phyloP scores from a whole-genome alignment of 2,329 filamentous ascomycete species.

The Aspergillus fumigatus region DNA sequence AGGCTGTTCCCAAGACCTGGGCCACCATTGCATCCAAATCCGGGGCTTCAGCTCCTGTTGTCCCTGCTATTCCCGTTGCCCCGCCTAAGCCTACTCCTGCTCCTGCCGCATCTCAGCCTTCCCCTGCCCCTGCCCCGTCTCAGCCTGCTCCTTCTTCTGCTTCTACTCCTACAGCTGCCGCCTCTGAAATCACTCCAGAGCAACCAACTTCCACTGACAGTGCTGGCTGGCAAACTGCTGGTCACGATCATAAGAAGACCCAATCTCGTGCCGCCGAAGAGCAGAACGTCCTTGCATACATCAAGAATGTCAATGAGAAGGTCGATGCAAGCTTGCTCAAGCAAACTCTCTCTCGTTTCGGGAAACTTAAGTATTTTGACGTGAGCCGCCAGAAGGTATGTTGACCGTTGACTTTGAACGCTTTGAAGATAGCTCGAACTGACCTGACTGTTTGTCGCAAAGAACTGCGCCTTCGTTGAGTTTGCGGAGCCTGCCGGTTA shows the following conservation, averaged over 20 bases:
- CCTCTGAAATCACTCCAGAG: slow-evolving; percentile 59
- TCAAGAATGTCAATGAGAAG: slow-evolving; percentile 92
- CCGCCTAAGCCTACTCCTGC: slow-evolving; percentile 19
- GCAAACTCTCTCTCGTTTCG: slow-evolving; percentile 64
- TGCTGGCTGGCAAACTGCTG: slow-evolving; percentile 83
- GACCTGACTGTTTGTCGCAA: slow-evolving; percentile 7
- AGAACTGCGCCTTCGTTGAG: slow-evolving; percentile 98
- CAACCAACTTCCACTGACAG: slow-evolving; percentile 67
- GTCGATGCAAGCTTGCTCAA: slow-evolving; percentile 71
- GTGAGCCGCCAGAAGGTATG: slow-evolving; percentile 70
- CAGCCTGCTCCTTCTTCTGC: slow-evolving; percentile 23
- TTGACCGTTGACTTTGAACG: background rate
- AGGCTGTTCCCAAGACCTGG: slow-evolving; percentile 61
- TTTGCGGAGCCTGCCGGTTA: slow-evolving; percentile 79
- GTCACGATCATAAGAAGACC: slow-evolving; percentile 72
- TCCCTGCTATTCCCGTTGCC: slow-evolving; percentile 31
- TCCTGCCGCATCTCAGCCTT: background rate
- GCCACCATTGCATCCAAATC: slow-evolving; percentile 54
- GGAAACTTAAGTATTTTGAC: slow-evolving; percentile 60
- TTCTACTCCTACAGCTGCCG: slow-evolving; percentile 40
- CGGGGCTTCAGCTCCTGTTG: slow-evolving; percentile 35
- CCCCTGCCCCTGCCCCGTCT: slow-evolving; percentile 26
- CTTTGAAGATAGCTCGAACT: background rate
- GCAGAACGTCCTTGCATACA: slow-evolving; percentile 77
- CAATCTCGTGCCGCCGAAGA: slow-evolving; percentile 69